A percentile compares a stretch with the other conserved stretches of the same genome.
phyloP scores from a whole-genome alignment of 768 basidiomycete species.

The Cystoderma amianthinum region DNA sequence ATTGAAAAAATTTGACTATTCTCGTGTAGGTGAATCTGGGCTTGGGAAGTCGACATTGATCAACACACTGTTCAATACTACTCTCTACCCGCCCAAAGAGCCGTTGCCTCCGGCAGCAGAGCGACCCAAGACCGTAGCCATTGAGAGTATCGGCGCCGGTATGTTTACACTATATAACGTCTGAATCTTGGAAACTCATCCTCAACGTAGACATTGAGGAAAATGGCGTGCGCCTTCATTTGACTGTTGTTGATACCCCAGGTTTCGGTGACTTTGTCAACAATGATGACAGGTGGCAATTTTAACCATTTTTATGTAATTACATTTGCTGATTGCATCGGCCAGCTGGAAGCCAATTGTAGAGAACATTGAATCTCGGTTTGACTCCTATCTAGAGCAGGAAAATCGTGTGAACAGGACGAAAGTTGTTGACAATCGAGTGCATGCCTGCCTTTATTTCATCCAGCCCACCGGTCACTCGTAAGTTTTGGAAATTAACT shows the following conservation, averaged over 20 bases:
- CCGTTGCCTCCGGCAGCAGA: conserved; percentile 82
- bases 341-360: conserved; percentile 96
- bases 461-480: conserved; percentile 98
- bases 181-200: conserved; percentile 15
- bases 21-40: conserved; percentile 84
- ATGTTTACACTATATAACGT: conserved; percentile 22
- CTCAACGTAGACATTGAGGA: conserved; percentile 87
- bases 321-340: conserved; percentile 12
- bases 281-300: conserved; percentile 89
- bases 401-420: conserved; percentile 96
- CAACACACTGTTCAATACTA: conserved; percentile 98
- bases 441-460: conserved; percentile 98
- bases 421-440: conserved; percentile 93
- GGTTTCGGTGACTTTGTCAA: conserved; percentile 99
- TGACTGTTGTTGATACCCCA: conserved; percentile 99
- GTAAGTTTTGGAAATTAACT: conserved; percentile 41
- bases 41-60: conserved; percentile 98
- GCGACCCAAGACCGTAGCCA: conserved; percentile 87
- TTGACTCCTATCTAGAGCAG: conserved; percentile 96
- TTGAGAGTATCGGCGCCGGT: conserved; percentile 99
- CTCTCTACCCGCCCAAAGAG: conserved; percentile 87
- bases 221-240: conserved; percentile 90
- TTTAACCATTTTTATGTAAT: too few species aligned
- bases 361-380: conserved; percentile 96
- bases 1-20: conserved; percentile 12